phyloP scores from a whole-genome alignment of 305 asterid genomes.

The Fraxinus albicans region DNA sequence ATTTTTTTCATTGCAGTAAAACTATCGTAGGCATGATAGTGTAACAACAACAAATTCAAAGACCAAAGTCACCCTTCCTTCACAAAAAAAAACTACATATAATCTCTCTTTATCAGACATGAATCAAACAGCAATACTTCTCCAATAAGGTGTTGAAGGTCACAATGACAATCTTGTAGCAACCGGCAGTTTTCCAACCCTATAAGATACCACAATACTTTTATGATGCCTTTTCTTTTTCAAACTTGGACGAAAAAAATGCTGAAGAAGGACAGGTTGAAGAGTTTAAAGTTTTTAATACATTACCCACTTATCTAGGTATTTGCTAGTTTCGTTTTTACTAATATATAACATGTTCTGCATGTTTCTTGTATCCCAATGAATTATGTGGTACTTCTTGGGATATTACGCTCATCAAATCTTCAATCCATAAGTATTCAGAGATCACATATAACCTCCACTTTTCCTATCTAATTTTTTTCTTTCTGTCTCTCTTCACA shows the following conservation, averaged over 20 bases:
- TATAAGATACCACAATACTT: not conserved
- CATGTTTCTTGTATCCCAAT: not conserved
- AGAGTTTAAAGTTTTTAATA: not conserved
- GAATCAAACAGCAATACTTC: not conserved
- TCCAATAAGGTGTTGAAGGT: not conserved
- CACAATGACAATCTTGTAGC: not conserved
- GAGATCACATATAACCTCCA: not conserved
- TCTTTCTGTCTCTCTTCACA: not conserved
- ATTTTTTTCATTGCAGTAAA: not conserved
- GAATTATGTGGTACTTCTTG: not conserved
- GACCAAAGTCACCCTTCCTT: not conserved
- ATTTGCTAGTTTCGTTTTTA: not conserved
- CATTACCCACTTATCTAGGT: not conserved
- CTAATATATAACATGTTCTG: not conserved
- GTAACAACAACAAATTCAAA: not conserved
- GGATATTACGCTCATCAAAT: not conserved
- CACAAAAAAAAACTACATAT: not conserved
- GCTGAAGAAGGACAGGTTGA: not conserved
- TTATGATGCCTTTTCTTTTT: not conserved
- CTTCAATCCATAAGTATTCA: not conserved
- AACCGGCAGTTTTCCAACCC: not conserved
- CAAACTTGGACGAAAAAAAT: not conserved
- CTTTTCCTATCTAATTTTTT: not conserved
- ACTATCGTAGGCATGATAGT: not conserved
- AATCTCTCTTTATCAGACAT: not conserved